phyloP scores from a whole-genome alignment of 2,329 filamentous ascomycete genomes.

The Ustilaginoidea virens region DNA sequence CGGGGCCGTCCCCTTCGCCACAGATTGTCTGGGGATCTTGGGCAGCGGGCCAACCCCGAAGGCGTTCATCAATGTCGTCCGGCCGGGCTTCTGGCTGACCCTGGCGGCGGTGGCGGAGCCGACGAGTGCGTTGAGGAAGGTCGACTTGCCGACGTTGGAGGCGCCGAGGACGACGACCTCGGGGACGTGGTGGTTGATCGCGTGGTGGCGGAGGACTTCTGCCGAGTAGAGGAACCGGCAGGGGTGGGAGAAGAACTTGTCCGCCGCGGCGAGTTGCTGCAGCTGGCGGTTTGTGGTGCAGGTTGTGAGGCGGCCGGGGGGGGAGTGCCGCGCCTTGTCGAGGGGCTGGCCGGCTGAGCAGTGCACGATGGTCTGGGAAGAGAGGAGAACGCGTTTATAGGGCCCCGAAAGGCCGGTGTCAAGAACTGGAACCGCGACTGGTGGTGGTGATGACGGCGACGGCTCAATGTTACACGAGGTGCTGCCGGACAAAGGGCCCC shows the following conservation, averaged over 20 bases:
- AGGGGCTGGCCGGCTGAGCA: no score
- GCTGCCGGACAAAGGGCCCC: no score
- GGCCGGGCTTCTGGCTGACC: constrained; percentile 34
- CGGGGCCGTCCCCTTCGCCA: constrained; percentile 20
- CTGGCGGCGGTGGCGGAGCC: constrained; percentile 30
- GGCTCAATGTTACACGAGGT: no score
- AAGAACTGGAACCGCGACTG: background rate
- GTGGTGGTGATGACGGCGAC: background rate
- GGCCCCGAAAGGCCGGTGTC: constrained; percentile 1
- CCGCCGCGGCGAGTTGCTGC: constrained; percentile 12
- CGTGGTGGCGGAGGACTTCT: constrained; percentile 30
- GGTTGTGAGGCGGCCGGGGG: constrained; percentile 4
- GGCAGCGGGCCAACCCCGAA: constrained; percentile 35
- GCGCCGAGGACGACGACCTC: constrained; percentile 69
- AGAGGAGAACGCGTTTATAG: constrained; percentile 6
- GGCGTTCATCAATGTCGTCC: constrained; percentile 38
- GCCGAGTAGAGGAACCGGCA: constrained; percentile 34
- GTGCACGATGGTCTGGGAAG: constrained; percentile 7
- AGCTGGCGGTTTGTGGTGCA: constrained; percentile 8
- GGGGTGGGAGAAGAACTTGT: constrained; percentile 16
- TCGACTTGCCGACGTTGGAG: constrained; percentile 81
- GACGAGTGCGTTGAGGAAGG: constrained; percentile 69
- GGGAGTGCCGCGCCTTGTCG: no score
- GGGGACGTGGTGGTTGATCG: constrained; percentile 34
- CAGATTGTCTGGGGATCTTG: constrained; percentile 11